Evolutionary conservation across 306 rosid species (phyloP).

Genomic region (Malus orientalis): DNA sequence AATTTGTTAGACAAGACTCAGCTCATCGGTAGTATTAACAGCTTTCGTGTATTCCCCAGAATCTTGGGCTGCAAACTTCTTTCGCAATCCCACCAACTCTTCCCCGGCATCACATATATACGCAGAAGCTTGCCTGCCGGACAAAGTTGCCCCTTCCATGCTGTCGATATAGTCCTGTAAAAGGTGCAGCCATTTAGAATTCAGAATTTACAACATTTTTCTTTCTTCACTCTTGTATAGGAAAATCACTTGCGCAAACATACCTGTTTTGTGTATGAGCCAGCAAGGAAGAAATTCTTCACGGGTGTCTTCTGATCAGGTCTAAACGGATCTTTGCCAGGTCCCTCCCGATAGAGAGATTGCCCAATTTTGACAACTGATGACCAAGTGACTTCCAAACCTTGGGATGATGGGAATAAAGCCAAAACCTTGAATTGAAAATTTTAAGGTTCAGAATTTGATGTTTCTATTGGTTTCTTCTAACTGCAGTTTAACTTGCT

Average conservation of each 20-base stretch:
- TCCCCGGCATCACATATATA: conserved; percentile 83
- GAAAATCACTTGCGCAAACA: not conserved
- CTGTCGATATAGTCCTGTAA: conserved; percentile 96
- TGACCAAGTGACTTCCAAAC: conserved; percentile 92
- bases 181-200: not conserved
- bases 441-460: not conserved
- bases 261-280: conserved; percentile 93
- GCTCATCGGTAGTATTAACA: conserved; percentile 53
- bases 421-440: conserved; percentile 47
- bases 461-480: not conserved
- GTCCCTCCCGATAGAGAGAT: conserved; percentile 92
- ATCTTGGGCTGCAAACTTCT: conserved; percentile 40
- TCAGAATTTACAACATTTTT: not conserved
- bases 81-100: conserved; percentile 58
- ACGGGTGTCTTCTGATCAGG: conserved; percentile 96
- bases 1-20: conserved; percentile 59
- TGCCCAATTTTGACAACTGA: conserved; percentile 96
- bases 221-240: not conserved
- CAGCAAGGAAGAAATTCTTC: conserved; percentile 87
- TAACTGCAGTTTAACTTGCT: not conserved
- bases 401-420: conserved; percentile 92
- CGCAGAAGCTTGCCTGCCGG: conserved; percentile 88
- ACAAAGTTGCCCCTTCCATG: conserved; percentile 99
- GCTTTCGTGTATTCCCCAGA: conserved; percentile 24
- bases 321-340: conserved; percentile 93